These are phyloP conservation scores for Penicillium verhagenii DNA, from an alignment of 495 filamentous ascomycete genomes.

Conservation along the genomic window DNA sequence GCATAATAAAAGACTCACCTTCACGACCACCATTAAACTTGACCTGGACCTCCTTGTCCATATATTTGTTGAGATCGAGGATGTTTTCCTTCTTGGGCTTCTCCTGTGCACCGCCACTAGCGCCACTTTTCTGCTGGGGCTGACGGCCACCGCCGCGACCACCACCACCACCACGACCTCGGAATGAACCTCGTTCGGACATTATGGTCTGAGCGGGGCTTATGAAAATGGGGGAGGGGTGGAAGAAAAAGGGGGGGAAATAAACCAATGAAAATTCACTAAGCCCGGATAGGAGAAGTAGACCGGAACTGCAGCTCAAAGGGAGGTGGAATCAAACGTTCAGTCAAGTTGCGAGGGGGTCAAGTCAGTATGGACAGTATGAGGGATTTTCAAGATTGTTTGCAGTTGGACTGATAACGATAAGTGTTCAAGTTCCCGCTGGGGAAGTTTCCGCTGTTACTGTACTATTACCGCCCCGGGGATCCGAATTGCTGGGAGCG, in stretches of 20 bases:
- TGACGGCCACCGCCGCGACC: conserved; percentile 44
- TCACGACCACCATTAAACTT: conserved; percentile 96
- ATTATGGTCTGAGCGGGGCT: conserved; percentile 38
- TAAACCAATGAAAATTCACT: conserved; percentile 8
- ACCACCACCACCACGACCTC: conserved; percentile 53
- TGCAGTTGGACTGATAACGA: not conserved
- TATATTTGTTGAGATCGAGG: conserved; percentile 88
- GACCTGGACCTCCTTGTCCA: conserved; percentile 90
- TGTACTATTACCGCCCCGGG: conserved; percentile 2
- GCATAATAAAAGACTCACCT: conserved; percentile 53
- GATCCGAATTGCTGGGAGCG: not conserved
- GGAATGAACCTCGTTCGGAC: conserved; percentile 69
- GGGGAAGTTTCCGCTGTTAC: conserved; percentile 12
- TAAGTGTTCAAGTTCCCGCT: not conserved
- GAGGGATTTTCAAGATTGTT: conserved; percentile 38
- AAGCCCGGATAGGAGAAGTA: conserved; percentile 11
- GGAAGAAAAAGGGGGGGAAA: conserved; percentile 4
- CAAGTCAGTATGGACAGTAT: no score
- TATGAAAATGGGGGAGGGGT: not conserved
- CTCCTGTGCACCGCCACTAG: conserved; percentile 54
- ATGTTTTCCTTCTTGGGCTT: conserved; percentile 98
- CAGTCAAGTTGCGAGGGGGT: not conserved
- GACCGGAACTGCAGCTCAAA: conserved; percentile 3
- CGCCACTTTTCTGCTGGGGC: conserved; percentile 45
- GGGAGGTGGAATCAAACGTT: not conserved